A percentile compares a stretch with the other conserved stretches of the same genome.
Conservation (phyloP, 306 rosid species). For the Trichosanthes cucumerina region DNA sequence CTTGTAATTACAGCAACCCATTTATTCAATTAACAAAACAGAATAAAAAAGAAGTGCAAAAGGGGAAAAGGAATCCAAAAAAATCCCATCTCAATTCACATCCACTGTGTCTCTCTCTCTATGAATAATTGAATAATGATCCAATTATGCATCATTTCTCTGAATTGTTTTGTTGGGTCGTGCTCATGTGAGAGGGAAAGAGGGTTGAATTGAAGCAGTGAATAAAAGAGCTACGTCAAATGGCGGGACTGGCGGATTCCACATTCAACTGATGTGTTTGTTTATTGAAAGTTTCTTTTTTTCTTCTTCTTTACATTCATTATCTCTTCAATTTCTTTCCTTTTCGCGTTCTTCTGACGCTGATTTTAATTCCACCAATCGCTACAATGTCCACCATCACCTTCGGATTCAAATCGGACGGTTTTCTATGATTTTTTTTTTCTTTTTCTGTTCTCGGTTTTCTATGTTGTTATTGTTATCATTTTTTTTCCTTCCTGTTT, state of each 20-base stretch:
- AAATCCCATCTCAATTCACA: neutral
- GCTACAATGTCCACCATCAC: neutral
- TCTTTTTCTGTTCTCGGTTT: neutral
- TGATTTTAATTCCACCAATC: neutral
- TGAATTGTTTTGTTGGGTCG: neutral
- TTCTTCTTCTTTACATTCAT: neutral
- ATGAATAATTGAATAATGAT: conserved; percentile 2
- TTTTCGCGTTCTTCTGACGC: conserved; percentile 3
- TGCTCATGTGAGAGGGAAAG: neutral
- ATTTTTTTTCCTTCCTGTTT: too few species aligned
- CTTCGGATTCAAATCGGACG: neutral
- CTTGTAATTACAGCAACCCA: conserved; percentile 1
- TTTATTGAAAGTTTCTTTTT: neutral
- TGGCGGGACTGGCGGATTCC: conserved; percentile 3
- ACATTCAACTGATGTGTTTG: neutral
- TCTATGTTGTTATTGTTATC: too few species aligned
- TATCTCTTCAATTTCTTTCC: neutral
- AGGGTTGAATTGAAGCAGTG: neutral
- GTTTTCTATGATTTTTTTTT: neutral
- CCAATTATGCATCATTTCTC: neutral
- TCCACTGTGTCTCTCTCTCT: neutral
- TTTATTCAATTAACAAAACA: neutral
- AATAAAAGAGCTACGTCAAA: neutral
- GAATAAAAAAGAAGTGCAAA: neutral
- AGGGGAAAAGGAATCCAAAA: neutral